Base-by-base conservation (phyloP, 345 rosid genomes). In the Mallotus nudiflorus region DNA sequence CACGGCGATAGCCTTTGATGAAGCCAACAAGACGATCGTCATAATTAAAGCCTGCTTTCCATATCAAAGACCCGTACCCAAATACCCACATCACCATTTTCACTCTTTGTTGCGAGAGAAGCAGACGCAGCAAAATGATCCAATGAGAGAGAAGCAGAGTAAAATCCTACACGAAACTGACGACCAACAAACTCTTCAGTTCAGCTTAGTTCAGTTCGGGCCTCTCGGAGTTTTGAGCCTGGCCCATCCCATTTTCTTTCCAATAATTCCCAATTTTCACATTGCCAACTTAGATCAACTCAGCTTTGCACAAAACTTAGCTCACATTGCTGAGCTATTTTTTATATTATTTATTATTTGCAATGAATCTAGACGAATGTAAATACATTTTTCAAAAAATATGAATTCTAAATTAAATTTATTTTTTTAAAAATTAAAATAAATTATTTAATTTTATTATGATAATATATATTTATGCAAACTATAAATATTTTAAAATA, bases 61-160 rank as follows among this genome's bases (percentile, higher is more conserved):
- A 93, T 22, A 87, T 89, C 4, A 91, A 75, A 80, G 96, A 88
- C 28, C 97, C 94, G 65, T 88, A 89, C 62, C 94, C 97, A 69
- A 93, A 93, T 33, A 87, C 93, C 96, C 97, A 91, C 87, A 87
- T 88, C 89, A 55, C 89, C 92, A 85, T 89, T 83, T 73, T 66
- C 50, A n/a, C n/a, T n/a, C n/a, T n/a, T n/a, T n/a, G n/a, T n/a
- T 57, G 35, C 51, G 9, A 9, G 8, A 1, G 20, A 22, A 50
- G 19, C 10, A 2, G 18, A 4, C 54, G 18, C 16, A 18, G 8
- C 2, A 50, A 19, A n/a, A 50, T 19, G 22, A 50, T 50, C 54
- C 25, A 50, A 50, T 50, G 16, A 22, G 28, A 19, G 8, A n/a
- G n/a, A 18, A 3, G 18, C 19, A 57, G 39, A 29, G 11, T 20